These are phyloP conservation scores for Boletellus sp. DNA, from an alignment of 768 basidiomycete genomes.

Conservation along the genomic window DNA sequence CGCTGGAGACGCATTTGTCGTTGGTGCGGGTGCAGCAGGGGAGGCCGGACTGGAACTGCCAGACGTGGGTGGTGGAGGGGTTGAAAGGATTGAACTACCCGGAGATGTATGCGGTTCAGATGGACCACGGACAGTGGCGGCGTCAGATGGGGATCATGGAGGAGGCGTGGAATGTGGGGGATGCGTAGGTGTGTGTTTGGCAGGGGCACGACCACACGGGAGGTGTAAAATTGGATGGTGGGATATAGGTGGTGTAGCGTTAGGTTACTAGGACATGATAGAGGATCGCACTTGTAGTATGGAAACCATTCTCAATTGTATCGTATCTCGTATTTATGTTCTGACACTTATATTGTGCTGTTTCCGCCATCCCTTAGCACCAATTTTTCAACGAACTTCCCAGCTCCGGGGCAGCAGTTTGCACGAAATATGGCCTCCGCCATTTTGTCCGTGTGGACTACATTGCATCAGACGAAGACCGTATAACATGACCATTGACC, in stretches of 20 bases:
- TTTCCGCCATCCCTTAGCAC: too few relatives aligned
- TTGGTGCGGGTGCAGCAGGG: constrained; percentile 11
- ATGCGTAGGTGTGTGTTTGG: constrained; percentile 1
- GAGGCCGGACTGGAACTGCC: constrained; percentile 14
- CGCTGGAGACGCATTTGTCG: constrained; percentile 10
- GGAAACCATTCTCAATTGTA: neutral
- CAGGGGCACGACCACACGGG: too few relatives aligned
- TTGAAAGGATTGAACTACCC: constrained; percentile 9
- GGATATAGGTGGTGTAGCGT: neutral
- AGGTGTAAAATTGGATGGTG: too few relatives aligned
- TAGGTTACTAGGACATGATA: neutral
- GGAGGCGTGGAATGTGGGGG: constrained; percentile 14
- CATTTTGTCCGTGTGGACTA: too few relatives aligned
- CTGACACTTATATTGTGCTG: too few relatives aligned
- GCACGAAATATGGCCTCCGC: too few relatives aligned
- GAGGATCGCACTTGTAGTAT: neutral
- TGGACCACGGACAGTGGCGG: constrained; percentile 8
- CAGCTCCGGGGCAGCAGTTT: too few relatives aligned
- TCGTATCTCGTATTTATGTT: neutral
- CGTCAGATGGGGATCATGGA: constrained; percentile 17
- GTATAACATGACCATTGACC: too few relatives aligned
- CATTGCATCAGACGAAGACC: too few relatives aligned
- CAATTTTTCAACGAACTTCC: too few relatives aligned
- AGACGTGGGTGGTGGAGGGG: constrained; percentile 21
- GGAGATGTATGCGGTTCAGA: constrained; percentile 16